A percentile compares a stretch with the other conserved stretches of the same genome.
Evolutionary conservation across 164 flowering plant genomes (phyloP).

Genomic region (Saururus chinensis): DNA sequence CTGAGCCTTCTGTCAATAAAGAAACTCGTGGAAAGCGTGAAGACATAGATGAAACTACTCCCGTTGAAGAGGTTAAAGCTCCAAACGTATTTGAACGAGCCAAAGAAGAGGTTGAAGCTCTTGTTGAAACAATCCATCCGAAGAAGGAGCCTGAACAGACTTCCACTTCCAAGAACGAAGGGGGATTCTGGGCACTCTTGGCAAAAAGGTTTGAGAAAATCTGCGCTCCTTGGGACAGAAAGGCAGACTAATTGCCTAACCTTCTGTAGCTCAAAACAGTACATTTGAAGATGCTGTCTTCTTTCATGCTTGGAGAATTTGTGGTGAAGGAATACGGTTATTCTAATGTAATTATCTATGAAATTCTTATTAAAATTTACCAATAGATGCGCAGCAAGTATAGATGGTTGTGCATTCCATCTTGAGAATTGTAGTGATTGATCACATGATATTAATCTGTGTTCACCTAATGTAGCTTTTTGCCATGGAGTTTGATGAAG

Average conservation of each 20-base stretch:
- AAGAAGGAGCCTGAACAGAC: slow-evolving; percentile 35
- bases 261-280: too few relatives aligned
- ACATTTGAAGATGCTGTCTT: not conserved
- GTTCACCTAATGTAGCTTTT: too few relatives aligned
- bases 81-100: slow-evolving; percentile 50
- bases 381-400: too few relatives aligned
- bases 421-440: too few relatives aligned
- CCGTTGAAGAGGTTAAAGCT: slow-evolving; percentile 50
- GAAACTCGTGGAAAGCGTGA: slow-evolving; percentile 66
- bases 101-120: slow-evolving; percentile 70
- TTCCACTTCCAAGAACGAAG: slow-evolving; percentile 12
- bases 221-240: slow-evolving; percentile 9
- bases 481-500: too few relatives aligned
- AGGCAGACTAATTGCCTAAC: not conserved
- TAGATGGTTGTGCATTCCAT: too few relatives aligned
- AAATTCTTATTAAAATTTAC: too few relatives aligned
- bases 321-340: too few relatives aligned
- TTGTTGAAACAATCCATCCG: slow-evolving; percentile 37
- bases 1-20: slow-evolving; percentile 26
- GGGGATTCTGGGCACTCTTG: slow-evolving; percentile 15
- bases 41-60: slow-evolving; percentile 54
- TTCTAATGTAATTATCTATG: too few relatives aligned
- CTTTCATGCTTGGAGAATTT: not conserved
- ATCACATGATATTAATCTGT: too few relatives aligned
- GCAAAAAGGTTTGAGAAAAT: slow-evolving; percentile 22